These are phyloP conservation scores for Fragaria iinumae DNA, from an alignment of 306 rosid species.

Conservation along the genomic window DNA sequence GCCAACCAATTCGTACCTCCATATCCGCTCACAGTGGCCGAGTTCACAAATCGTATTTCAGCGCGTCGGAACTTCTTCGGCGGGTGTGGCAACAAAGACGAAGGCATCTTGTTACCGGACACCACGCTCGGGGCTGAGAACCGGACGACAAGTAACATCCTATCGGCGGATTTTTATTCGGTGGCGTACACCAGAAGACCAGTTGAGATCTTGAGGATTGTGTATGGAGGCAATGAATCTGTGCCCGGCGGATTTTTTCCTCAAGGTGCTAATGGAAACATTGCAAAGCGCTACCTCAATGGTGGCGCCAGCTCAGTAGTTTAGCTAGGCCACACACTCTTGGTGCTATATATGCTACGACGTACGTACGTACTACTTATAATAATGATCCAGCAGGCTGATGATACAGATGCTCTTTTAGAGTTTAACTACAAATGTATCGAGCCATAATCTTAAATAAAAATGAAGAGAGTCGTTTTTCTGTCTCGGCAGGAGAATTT, in stretches of 20 bases:
- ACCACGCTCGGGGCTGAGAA: slow-evolving; percentile 21
- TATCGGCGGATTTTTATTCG: slow-evolving; percentile 2
- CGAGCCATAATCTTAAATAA: neutral
- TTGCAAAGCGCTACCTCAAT: neutral
- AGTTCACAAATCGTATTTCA: slow-evolving; percentile 14
- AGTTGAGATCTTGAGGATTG: slow-evolving; percentile 11
- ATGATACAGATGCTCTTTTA: neutral
- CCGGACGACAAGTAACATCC: slow-evolving; percentile 27
- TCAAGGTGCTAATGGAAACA: neutral
- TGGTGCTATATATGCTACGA: neutral
- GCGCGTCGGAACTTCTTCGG: slow-evolving; percentile 16
- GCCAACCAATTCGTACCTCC: slow-evolving; percentile 16
- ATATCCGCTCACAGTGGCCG: slow-evolving; percentile 26
- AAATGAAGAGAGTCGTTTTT: neutral
- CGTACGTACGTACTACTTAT: neutral
- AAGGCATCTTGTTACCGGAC: slow-evolving; percentile 24
- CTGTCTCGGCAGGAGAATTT: too few relatives aligned
- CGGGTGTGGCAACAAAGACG: slow-evolving; percentile 27
- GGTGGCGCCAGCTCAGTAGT: neutral
- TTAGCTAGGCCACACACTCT: neutral
- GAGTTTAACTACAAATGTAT: neutral
- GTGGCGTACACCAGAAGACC: neutral
- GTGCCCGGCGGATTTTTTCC: neutral
- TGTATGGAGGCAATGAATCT: slow-evolving; percentile 4
- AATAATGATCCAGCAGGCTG: neutral